Evolutionary conservation across 352 stramenopile genomes (phyloP), one percentile per base, ranked within the genome.

Genomic region (Phytopythium litorale): DNA sequence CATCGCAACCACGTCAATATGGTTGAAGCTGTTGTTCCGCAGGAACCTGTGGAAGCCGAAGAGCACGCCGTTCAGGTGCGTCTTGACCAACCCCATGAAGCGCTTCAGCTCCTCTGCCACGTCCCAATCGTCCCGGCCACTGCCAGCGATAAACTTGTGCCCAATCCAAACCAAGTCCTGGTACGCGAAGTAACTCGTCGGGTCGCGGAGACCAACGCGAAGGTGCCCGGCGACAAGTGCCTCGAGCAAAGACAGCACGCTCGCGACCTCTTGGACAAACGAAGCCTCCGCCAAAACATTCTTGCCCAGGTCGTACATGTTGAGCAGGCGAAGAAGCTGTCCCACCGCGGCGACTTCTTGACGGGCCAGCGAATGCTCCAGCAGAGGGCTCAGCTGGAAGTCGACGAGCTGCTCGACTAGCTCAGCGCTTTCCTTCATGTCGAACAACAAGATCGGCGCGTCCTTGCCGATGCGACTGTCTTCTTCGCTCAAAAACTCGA

Each of bases 131-230:
- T 66, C 43, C 12, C 72, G 35, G n/a, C 62, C 58, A 13, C 68
- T 40, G 3, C 37, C 59, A 7, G 30, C 48, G 13, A 72, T 59
- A 56, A 88, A 87, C 50, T 73, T 78, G 63, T 94, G 84, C 1
- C 82, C 87, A 43, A 83, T 87, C 87, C 87, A 96, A n/a, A 90
- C 73, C 51, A 96, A 84, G 43, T 96, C 84, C 61, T 96, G 84
- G 63, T 92, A 94, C 7, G 81, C 79, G 50, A 87, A 76, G 63
- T 85, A 92, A 16, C 67, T 88, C 19, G 78, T 67, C 21, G 85
- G 83, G 49, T 81, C 78, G 5, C 85, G 83, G 49, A 89, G 63
- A 3, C 81, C 77, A 11, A 92, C 62, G 12, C 70, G 67, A 38
- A 92, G 52, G 0, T 88, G 37, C 4, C 70, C 73, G 32, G 85